phyloP scores from a whole-genome alignment of 441 rosid genomes.

The Macaranga tanarius region DNA sequence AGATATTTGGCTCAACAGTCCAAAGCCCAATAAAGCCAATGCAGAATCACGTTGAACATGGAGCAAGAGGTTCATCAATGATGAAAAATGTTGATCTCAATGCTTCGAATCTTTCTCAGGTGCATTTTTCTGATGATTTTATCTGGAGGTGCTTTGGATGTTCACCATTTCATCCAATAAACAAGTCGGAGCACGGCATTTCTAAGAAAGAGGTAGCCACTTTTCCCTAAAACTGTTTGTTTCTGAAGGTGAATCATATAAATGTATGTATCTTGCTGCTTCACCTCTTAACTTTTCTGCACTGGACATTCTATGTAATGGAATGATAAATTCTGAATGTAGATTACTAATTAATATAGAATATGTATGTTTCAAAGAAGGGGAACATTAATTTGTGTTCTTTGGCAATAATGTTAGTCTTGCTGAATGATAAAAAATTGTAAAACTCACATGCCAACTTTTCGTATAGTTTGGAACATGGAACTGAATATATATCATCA shows the following conservation, averaged over 20 bases:
- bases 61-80: not conserved
- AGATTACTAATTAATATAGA: no score
- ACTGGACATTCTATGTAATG: not conserved
- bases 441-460: no score
- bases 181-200: not conserved
- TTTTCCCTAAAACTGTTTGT: not conserved
- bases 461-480: no score
- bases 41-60: not conserved
- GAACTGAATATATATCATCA: no score
- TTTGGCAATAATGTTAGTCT: no score
- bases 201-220: not conserved
- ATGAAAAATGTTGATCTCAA: not conserved
- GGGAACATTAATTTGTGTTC: no score
- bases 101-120: not conserved
- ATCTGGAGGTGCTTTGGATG: not conserved
- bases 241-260: not conserved
- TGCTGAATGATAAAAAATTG: no score
- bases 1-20: not conserved
- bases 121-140: not conserved
- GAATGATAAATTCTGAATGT: not conserved
- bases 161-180: not conserved
- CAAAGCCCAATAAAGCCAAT: not conserved
- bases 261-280: not conserved
- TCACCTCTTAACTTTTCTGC: not conserved
- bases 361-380: no score